These are phyloP conservation scores for Pseudocercospora pini-densiflorae DNA, from an alignment of 2,329 filamentous ascomycete species.

Conservation along the genomic window DNA sequence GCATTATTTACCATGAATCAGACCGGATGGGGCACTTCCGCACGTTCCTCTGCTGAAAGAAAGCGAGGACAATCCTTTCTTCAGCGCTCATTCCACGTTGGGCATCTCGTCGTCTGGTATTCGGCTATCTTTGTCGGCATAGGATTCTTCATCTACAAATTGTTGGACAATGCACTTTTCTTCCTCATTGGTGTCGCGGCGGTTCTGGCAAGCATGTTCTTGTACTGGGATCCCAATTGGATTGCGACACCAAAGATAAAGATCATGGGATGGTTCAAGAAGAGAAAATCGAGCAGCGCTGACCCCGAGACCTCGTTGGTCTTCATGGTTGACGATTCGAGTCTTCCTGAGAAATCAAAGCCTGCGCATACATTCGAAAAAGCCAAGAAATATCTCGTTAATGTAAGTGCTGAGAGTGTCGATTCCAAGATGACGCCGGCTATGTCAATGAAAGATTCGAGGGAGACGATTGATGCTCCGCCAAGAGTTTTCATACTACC, in stretches of 20 bases:
- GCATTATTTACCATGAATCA: slow-evolving; percentile 13
- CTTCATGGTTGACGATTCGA: not conserved
- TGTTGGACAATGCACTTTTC: not conserved
- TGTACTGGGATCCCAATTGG: slow-evolving; percentile 11
- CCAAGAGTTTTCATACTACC: not conserved
- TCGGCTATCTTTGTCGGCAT: slow-evolving; percentile 10
- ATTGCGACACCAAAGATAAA: not conserved
- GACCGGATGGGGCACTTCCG: slow-evolving; percentile 12
- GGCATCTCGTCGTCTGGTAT: slow-evolving; percentile 16
- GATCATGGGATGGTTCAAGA: not conserved
- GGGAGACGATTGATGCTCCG: not conserved
- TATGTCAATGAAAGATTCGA: not conserved
- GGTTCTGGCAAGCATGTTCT: not conserved
- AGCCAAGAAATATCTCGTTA: too few species aligned
- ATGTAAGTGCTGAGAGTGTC: not conserved
- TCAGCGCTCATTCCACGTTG: slow-evolving; percentile 14
- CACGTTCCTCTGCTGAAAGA: slow-evolving; percentile 12
- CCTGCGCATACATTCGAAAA: not conserved
- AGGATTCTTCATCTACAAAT: slow-evolving; percentile 8
- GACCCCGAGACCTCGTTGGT: not conserved
- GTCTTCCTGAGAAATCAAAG: not conserved
- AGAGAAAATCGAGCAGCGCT: not conserved
- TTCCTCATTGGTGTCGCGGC: not conserved
- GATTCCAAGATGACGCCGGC: not conserved
- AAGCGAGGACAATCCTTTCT: slow-evolving; percentile 9